Conservation (phyloP, 768 basidiomycete genomes). For the Boletellus emodensis region DNA sequence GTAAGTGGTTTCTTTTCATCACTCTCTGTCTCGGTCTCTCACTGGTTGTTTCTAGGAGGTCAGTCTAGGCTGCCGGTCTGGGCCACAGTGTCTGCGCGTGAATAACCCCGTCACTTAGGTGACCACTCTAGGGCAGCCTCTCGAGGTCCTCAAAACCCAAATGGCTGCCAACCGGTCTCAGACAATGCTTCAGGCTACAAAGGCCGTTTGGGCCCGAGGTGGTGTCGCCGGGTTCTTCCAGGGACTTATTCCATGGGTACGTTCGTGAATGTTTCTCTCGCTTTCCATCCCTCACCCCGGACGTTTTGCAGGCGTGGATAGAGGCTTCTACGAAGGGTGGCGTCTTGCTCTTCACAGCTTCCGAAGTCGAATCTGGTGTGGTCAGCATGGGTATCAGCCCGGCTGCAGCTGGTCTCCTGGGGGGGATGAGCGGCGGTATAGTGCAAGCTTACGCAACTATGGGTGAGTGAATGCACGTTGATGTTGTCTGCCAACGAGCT, state of each 20-base stretch:
- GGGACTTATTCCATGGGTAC: conserved; percentile 97
- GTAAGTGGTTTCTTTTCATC: conserved; percentile 29
- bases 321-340: conserved; percentile 98
- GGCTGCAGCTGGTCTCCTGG: conserved; percentile 81
- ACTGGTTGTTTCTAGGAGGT: conserved; percentile 56
- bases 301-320: conserved; percentile 81
- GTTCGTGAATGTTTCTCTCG: conserved; percentile 21
- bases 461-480: conserved; percentile 57
- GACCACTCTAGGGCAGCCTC: conserved; percentile 94
- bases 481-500: not conserved
- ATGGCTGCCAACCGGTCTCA: conserved; percentile 98
- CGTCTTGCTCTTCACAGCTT: conserved; percentile 92
- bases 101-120: conserved; percentile 51
- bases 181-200: conserved; percentile 81
- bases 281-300: not conserved
- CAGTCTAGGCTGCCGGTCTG: conserved; percentile 33
- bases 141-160: conserved; percentile 98
- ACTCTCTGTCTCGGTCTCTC: conserved; percentile 4
- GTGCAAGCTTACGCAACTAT: conserved; percentile 99
- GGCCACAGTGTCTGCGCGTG: not conserved
- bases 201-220: conserved; percentile 88
- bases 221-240: conserved; percentile 91
- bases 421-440: conserved; percentile 97
- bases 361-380: conserved; percentile 80
- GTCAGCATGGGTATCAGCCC: conserved; percentile 69